These are phyloP conservation scores for Hypocrella siamensis DNA, from an alignment of 2,329 filamentous ascomycete genomes.

Conservation along the genomic window DNA sequence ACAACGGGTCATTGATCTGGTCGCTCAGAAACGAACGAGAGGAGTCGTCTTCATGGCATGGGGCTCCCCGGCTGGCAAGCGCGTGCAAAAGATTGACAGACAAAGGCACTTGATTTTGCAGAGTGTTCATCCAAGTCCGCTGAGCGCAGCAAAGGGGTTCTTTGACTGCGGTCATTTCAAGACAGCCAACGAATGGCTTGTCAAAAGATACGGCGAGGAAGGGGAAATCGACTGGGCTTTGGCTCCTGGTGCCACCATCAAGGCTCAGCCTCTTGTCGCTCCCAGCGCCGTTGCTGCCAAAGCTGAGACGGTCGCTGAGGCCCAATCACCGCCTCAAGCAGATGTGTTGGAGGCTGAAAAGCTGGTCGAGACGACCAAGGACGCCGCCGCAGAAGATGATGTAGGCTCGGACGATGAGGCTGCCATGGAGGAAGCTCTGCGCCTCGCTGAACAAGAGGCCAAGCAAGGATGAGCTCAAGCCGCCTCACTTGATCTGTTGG, in stretches of 20 bases:
- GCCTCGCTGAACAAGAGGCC: conserved; percentile 13
- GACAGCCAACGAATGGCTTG: conserved; percentile 74
- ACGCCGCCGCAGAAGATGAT: conserved; percentile 8
- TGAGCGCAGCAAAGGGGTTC: conserved; percentile 72
- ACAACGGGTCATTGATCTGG: conserved; percentile 76
- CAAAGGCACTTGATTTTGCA: conserved; percentile 68
- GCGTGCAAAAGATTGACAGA: conserved; percentile 58
- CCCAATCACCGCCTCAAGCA: conserved; percentile 7
- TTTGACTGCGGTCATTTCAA: conserved; percentile 72
- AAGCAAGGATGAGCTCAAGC: conserved; percentile 7
- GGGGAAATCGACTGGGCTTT: conserved; percentile 76
- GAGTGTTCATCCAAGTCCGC: conserved; percentile 83
- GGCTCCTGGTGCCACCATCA: conserved; percentile 19
- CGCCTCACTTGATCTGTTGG: too few species aligned
- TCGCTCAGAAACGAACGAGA: conserved; percentile 56
- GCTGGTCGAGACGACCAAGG: not conserved
- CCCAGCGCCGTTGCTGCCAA: conserved; percentile 7
- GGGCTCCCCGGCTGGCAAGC: conserved; percentile 71
- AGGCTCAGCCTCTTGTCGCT: conserved; percentile 5
- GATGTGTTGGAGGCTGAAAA: conserved; percentile 1
- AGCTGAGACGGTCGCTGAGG: conserved; percentile 8
- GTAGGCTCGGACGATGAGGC: conserved; percentile 21
- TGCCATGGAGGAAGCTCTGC: conserved; percentile 19
- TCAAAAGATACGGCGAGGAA: conserved; percentile 60
- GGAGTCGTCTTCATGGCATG: conserved; percentile 94